Conservation (phyloP, 2,329 filamentous ascomycete genomes). For the Hansfordia pulvinata region DNA sequence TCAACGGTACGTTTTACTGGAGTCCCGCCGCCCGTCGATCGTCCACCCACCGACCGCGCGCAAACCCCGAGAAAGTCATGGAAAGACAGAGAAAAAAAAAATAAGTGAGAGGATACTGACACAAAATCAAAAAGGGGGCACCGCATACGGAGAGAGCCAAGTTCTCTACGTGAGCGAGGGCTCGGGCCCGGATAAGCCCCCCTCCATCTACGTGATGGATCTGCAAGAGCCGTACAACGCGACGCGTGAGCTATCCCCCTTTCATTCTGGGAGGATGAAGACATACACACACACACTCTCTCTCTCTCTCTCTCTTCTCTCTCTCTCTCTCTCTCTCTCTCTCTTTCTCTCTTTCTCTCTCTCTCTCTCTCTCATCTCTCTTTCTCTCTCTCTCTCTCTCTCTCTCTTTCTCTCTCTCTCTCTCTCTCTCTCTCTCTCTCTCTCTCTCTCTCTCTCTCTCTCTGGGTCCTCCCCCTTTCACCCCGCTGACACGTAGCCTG, state of each 20-base stretch:
- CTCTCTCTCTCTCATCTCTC: slow-evolving; percentile 3
- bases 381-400: slow-evolving; percentile 3
- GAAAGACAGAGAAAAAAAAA: too few relatives aligned
- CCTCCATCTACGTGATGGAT: slow-evolving; percentile 21
- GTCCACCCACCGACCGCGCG: too few relatives aligned
- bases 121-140: too few relatives aligned
- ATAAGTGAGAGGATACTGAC: too few relatives aligned
- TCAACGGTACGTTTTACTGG: too few relatives aligned
- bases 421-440: not conserved
- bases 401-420: slow-evolving; percentile 2
- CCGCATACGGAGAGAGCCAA: slow-evolving; percentile 26
- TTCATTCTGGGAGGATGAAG: too few relatives aligned
- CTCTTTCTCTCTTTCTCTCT: slow-evolving; percentile 4
- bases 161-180: slow-evolving; percentile 31
- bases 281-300: too few relatives aligned
- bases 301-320: slow-evolving; percentile 9
- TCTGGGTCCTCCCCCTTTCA: slow-evolving; percentile 1
- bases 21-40: too few relatives aligned
- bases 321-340: slow-evolving; percentile 8
- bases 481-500: slow-evolving; percentile 4
- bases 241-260: slow-evolving; percentile 23
- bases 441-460: slow-evolving; percentile 2
- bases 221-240: slow-evolving; percentile 27
- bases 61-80: too few relatives aligned
- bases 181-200: slow-evolving; percentile 21